These are phyloP conservation scores for Lactarius pseudohatsudake DNA, from an alignment of 768 basidiomycete genomes.

Conservation along the genomic window DNA sequence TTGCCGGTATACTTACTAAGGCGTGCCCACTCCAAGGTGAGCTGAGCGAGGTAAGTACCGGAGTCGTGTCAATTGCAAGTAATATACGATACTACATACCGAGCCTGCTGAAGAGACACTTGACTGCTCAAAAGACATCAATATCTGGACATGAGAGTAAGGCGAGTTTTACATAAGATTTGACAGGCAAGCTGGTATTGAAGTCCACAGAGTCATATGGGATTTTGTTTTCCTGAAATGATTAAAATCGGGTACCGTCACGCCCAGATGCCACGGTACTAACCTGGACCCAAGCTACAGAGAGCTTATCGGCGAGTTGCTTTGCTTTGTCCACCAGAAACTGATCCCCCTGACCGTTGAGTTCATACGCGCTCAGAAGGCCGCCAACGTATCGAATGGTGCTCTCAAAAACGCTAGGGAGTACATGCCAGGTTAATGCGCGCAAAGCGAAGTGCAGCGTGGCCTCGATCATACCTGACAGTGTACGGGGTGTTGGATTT, in stretches of 20 bases:
- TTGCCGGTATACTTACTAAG: slow-evolving; percentile 58
- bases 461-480: slow-evolving; percentile 40
- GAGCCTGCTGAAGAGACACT: slow-evolving; percentile 50
- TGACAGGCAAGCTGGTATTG: slow-evolving; percentile 36
- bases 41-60: slow-evolving; percentile 36
- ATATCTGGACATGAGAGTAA: slow-evolving; percentile 45
- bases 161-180: slow-evolving; percentile 35
- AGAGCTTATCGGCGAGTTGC: slow-evolving; percentile 61
- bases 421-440: neutral
- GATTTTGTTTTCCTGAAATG: slow-evolving; percentile 32
- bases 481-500: slow-evolving; percentile 45
- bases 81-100: slow-evolving; percentile 32
- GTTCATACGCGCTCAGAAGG: slow-evolving; percentile 64
- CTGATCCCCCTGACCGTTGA: slow-evolving; percentile 52
- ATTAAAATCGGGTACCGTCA: slow-evolving; percentile 8
- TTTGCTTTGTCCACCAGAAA: slow-evolving; percentile 59
- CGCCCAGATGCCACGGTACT: neutral
- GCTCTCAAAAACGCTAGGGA: slow-evolving; percentile 65
- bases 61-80: neutral
- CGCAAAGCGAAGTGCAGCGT: neutral
- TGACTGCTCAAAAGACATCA: slow-evolving; percentile 44
- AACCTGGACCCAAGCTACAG: slow-evolving; percentile 61
- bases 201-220: slow-evolving; percentile 45
- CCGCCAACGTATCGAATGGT: slow-evolving; percentile 73
- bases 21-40: slow-evolving; percentile 53